A percentile compares a stretch with the other conserved stretches of the same genome.
phyloP scores from a whole-genome alignment of 2,329 filamentous ascomycete species.

The Aspergillus flavus region DNA sequence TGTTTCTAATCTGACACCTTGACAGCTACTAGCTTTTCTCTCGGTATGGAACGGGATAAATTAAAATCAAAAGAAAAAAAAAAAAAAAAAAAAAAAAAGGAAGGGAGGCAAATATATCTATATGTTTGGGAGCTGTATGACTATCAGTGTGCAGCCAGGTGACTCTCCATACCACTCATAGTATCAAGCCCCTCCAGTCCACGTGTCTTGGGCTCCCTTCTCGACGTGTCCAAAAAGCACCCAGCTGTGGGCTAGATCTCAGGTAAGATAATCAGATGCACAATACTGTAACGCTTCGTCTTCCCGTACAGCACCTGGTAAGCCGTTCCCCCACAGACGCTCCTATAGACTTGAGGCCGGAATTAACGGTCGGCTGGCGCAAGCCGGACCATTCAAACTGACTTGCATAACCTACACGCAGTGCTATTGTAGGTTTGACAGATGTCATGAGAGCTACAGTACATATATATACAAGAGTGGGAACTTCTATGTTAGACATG shows the following conservation, averaged over 20 bases:
- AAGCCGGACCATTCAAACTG: background rate
- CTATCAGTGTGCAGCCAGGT: background rate
- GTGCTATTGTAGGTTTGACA: background rate
- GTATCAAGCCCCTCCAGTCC: constrained; percentile 15
- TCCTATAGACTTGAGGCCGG: background rate
- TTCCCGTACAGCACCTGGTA: background rate
- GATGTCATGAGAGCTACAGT: background rate
- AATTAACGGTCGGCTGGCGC: background rate
- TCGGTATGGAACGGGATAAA: background rate
- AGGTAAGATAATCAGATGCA: background rate
- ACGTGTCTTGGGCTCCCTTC: constrained; percentile 15
- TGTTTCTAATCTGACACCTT: background rate
- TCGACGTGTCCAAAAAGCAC: constrained; percentile 19
- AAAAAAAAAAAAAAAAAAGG: background rate
- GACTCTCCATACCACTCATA: background rate
- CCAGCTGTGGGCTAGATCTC: background rate
- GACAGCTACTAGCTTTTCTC: background rate
- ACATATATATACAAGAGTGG: background rate
- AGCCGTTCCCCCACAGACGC: constrained; percentile 2
- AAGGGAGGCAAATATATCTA: background rate
- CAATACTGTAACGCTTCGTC: background rate
- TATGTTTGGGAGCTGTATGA: background rate
- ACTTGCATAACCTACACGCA: background rate
- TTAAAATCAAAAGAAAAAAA: too few relatives aligned
- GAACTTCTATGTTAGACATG: background rate